Percentiles rank a stretch among this genome's conserved stretches.
phyloP scores from a whole-genome alignment of 2,329 filamentous ascomycete genomes.

The Aspergillus sp. region DNA sequence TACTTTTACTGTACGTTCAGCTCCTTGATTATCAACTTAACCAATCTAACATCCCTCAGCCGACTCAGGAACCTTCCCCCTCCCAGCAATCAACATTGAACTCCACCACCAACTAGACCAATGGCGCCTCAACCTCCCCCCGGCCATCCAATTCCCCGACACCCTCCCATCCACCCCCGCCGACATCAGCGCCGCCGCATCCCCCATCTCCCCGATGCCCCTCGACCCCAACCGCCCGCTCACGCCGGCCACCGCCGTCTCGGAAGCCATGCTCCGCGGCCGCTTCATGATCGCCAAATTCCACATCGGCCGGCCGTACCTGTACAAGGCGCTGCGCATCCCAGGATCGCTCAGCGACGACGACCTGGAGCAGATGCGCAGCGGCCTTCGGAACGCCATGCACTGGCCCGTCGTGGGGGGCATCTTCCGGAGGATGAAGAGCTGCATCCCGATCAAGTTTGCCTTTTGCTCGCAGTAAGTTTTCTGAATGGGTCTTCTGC shows the following conservation, averaged over 20 bases:
- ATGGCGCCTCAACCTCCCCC: conserved; percentile 53
- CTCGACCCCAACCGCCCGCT: conserved; percentile 22
- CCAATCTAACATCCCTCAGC: conserved; percentile 20
- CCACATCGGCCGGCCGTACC: conserved; percentile 41
- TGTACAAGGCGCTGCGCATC: conserved; percentile 44
- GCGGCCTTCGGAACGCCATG: conserved; percentile 41
- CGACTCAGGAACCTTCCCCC: conserved; percentile 46
- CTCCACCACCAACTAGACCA: conserved; percentile 56
- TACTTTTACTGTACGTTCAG: conserved; percentile 46
- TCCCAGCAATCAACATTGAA: conserved; percentile 50
- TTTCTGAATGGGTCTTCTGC: not conserved
- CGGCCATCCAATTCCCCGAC: conserved; percentile 47
- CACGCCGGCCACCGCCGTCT: conserved; percentile 34
- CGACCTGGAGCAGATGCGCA: conserved; percentile 39
- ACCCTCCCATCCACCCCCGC: conserved; percentile 19
- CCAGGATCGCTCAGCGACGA: conserved; percentile 36
- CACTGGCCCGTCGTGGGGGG: conserved; percentile 41
- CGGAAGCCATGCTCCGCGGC: conserved; percentile 39
- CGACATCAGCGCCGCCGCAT: conserved; percentile 18
- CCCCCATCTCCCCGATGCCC: conserved; percentile 19
- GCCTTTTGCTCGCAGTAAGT: conserved; percentile 42
- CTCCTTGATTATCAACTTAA: not conserved
- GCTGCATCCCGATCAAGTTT: conserved; percentile 43
- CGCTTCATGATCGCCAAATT: conserved; percentile 40
- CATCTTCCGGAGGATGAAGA: conserved; percentile 42